phyloP scores from a whole-genome alignment of 768 basidiomycete species.

The Lactarius deliciosus region DNA sequence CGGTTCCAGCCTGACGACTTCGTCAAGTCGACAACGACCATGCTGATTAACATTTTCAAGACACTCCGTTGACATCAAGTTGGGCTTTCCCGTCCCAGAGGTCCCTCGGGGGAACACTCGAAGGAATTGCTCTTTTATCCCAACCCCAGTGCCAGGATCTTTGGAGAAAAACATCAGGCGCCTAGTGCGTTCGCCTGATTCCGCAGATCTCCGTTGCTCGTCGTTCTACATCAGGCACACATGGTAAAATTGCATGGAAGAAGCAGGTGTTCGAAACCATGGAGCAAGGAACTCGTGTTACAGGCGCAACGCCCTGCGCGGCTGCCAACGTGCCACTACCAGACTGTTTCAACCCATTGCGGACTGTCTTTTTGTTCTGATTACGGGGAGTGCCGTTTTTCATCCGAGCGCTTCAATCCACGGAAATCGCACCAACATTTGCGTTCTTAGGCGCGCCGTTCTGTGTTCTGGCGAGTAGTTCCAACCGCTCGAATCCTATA shows the following conservation, averaged over 20 bases:
- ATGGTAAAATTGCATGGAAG: neutral
- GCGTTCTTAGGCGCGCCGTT: neutral
- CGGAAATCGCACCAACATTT: neutral
- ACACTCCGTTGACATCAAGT: neutral
- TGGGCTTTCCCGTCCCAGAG: neutral
- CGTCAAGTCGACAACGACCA: neutral
- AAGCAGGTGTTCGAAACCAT: neutral
- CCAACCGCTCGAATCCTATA: neutral
- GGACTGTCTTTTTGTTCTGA: neutral
- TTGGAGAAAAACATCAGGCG: neutral
- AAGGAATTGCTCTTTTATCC: neutral
- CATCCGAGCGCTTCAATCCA: neutral
- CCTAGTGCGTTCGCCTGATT: neutral
- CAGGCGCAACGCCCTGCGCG: neutral
- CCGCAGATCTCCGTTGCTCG: neutral
- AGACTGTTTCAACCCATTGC: neutral
- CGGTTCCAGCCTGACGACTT: too few species aligned
- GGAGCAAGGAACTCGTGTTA: neutral
- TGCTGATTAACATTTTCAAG: neutral
- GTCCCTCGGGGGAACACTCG: neutral
- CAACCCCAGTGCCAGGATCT: neutral
- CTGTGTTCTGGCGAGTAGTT: neutral
- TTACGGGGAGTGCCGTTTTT: neutral
- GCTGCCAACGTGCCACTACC: neutral
- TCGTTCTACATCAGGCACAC: neutral